Evolutionary conservation across 2,329 filamentous ascomycete species (phyloP).

Genomic region (Talaromyces pinophilus): DNA sequence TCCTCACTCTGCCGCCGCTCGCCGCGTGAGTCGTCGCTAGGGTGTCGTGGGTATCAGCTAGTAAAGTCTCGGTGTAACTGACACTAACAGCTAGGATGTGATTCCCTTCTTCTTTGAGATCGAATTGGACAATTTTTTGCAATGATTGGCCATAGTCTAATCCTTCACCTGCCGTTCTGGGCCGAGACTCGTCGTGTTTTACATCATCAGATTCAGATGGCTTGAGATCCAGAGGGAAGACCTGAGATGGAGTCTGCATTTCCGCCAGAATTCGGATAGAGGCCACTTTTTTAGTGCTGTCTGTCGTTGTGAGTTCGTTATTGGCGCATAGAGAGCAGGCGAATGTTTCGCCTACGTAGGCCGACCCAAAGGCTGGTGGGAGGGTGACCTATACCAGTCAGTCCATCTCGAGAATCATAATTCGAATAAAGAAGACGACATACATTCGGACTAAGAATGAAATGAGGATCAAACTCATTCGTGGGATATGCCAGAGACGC

Average conservation of each 20-base stretch:
- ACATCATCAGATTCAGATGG: slow-evolving; percentile 48
- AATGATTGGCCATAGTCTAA: slow-evolving; percentile 61
- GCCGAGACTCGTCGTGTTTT: slow-evolving; percentile 30
- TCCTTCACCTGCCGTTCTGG: slow-evolving; percentile 28
- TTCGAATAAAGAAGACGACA: slow-evolving; percentile 20
- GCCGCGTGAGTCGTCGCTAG: slow-evolving; percentile 43
- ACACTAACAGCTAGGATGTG: slow-evolving; percentile 93
- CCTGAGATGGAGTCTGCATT: slow-evolving; percentile 87
- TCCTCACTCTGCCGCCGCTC: slow-evolving; percentile 65
- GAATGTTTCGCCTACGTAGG: slow-evolving; percentile 94
- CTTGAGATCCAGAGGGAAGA: slow-evolving; percentile 62
- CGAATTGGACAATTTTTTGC: slow-evolving; percentile 80
- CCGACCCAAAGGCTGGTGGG: slow-evolving; percentile 86
- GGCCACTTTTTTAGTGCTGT: slow-evolving; percentile 57
- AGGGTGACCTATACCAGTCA: slow-evolving; percentile 63
- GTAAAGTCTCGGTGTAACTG: slow-evolving; percentile 83
- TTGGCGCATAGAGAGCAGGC: slow-evolving; percentile 95
- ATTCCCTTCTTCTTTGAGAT: slow-evolving; percentile 90
- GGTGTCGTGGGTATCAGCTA: slow-evolving; percentile 35
- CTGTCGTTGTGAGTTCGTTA: slow-evolving; percentile 65
- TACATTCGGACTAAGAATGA: slow-evolving; percentile 59
- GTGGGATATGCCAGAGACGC: slow-evolving; percentile 75
- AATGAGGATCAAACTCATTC: slow-evolving; percentile 50
- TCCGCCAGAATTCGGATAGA: slow-evolving; percentile 84
- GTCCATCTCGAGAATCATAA: too few relatives aligned